These are phyloP conservation scores for Wickerhamomyces ciferrii DNA, from an alignment of 805 yeast species.

Conservation along the genomic window DNA sequence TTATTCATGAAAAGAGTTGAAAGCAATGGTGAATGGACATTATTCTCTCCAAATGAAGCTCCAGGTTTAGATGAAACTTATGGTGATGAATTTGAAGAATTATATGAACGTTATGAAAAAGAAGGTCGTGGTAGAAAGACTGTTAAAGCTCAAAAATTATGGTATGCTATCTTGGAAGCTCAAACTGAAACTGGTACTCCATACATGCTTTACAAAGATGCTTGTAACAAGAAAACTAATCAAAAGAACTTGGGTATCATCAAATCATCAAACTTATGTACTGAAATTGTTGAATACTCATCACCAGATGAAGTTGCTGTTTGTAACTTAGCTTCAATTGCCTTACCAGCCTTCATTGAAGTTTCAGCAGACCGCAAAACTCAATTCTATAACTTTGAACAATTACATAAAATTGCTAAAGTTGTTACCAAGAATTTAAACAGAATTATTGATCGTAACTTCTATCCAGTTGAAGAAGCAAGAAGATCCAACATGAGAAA, in stretches of 20 bases:
- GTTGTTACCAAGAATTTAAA: slow-evolving; percentile 76
- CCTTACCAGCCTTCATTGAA: slow-evolving; percentile 73
- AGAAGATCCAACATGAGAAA: slow-evolving; percentile 70
- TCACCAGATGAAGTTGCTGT: slow-evolving; percentile 93
- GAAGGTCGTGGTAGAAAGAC: slow-evolving; percentile 61
- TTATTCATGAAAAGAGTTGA: slow-evolving; percentile 90
- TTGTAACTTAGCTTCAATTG: slow-evolving; percentile 89
- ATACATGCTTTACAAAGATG: slow-evolving; percentile 88
- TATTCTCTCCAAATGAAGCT: slow-evolving; percentile 85
- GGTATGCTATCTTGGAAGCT: slow-evolving; percentile 85
- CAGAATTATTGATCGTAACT: slow-evolving; percentile 76
- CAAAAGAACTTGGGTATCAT: slow-evolving; percentile 91
- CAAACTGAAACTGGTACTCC: slow-evolving; percentile 98
- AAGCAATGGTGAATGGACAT: slow-evolving; percentile 73
- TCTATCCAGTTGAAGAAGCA: slow-evolving; percentile 80
- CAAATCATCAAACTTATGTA: slow-evolving; percentile 90
- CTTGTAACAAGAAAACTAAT: slow-evolving; percentile 82
- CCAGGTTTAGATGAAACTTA: slow-evolving; percentile 80
- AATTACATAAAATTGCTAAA: slow-evolving; percentile 72
- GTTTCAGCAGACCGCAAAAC: slow-evolving; percentile 37
- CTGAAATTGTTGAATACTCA: slow-evolving; percentile 91
- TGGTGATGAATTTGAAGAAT: slow-evolving; percentile 75
- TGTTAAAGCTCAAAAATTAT: slow-evolving; percentile 81
- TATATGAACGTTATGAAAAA: slow-evolving; percentile 68
- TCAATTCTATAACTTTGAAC: slow-evolving; percentile 61